These are phyloP conservation scores for Boechera divaricarpa DNA, from an alignment of 345 rosid genomes.

Conservation along the genomic window DNA sequence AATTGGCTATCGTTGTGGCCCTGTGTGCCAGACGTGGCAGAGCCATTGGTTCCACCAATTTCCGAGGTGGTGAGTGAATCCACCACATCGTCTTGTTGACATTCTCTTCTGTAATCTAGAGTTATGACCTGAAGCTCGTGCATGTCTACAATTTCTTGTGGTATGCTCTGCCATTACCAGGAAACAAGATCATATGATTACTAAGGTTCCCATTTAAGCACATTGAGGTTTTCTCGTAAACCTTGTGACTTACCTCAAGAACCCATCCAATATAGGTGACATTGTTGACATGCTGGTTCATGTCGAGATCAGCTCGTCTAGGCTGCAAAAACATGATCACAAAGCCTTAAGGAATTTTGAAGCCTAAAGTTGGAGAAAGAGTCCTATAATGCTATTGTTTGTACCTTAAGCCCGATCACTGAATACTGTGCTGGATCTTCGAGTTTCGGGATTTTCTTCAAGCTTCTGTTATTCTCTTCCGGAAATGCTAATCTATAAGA, in stretches of 20 bases:
- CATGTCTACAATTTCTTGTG: slow-evolving; percentile 83
- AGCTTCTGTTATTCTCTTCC: slow-evolving; percentile 74
- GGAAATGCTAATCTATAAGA: slow-evolving; percentile 80
- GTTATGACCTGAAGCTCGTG: slow-evolving; percentile 88
- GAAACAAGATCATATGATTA: slow-evolving; percentile 28
- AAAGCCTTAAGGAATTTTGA: background rate
- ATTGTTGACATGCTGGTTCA: slow-evolving; percentile 96
- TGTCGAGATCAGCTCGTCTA: slow-evolving; percentile 93
- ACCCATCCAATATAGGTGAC: slow-evolving; percentile 95
- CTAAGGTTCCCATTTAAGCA: background rate
- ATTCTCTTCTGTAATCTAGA: slow-evolving; percentile 88
- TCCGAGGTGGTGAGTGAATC: slow-evolving; percentile 83
- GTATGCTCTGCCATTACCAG: slow-evolving; percentile 76
- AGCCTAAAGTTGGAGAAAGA: slow-evolving; percentile 16
- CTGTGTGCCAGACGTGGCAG: slow-evolving; percentile 43
- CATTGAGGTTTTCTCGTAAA: background rate
- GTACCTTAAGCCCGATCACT: slow-evolving; percentile 63
- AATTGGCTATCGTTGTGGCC: slow-evolving; percentile 54
- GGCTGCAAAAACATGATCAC: slow-evolving; percentile 53
- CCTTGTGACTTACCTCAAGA: slow-evolving; percentile 65
- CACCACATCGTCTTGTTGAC: slow-evolving; percentile 84
- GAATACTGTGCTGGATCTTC: slow-evolving; percentile 78
- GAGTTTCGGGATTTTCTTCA: slow-evolving; percentile 75
- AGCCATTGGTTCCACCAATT: slow-evolving; percentile 63
- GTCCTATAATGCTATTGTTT: background rate